Evolutionary conservation across 495 filamentous ascomycete species (phyloP).

Genomic region (Penicillium herquei): DNA sequence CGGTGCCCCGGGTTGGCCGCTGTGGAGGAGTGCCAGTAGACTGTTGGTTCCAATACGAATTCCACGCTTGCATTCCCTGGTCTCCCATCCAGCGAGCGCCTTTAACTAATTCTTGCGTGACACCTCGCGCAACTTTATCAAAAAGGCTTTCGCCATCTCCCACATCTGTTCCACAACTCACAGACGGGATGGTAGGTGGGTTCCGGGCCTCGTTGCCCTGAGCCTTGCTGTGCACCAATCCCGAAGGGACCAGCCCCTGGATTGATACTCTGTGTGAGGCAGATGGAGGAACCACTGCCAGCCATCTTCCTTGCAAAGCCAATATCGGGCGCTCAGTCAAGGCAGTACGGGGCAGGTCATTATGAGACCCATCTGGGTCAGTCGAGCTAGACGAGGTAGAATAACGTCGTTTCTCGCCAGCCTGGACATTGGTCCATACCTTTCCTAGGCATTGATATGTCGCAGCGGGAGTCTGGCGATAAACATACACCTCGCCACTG

Average conservation of each 20-base stretch:
- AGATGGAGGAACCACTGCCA: constrained; percentile 77
- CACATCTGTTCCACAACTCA: constrained; percentile 72
- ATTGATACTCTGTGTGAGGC: constrained; percentile 68
- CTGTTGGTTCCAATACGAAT: constrained; percentile 78
- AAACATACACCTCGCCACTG: constrained; percentile 85
- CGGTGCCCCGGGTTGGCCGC: constrained; percentile 27
- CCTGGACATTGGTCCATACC: constrained; percentile 79
- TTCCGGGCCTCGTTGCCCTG: constrained; percentile 68
- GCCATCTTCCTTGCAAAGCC: constrained; percentile 74
- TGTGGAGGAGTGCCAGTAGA: constrained; percentile 24
- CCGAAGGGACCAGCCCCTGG: constrained; percentile 52
- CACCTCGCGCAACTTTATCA: constrained; percentile 81
- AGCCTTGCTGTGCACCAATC: constrained; percentile 48
- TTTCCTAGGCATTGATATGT: constrained; percentile 78
- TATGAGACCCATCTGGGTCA: constrained; percentile 52
- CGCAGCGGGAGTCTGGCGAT: constrained; percentile 43
- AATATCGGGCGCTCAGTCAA: constrained; percentile 62
- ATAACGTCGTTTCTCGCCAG: constrained; percentile 43
- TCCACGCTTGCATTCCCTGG: constrained; percentile 82
- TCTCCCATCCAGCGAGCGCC: constrained; percentile 84
- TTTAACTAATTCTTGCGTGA: constrained; percentile 86
- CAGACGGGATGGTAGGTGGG: constrained; percentile 71
- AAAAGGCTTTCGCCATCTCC: constrained; percentile 78
- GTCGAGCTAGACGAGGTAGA: constrained; percentile 56
- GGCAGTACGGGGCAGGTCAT: constrained; percentile 44